Evolutionary conservation across 1,139 yeast genomes (phyloP).

Genomic region (Kurtzmaniella quercitrusa): DNA sequence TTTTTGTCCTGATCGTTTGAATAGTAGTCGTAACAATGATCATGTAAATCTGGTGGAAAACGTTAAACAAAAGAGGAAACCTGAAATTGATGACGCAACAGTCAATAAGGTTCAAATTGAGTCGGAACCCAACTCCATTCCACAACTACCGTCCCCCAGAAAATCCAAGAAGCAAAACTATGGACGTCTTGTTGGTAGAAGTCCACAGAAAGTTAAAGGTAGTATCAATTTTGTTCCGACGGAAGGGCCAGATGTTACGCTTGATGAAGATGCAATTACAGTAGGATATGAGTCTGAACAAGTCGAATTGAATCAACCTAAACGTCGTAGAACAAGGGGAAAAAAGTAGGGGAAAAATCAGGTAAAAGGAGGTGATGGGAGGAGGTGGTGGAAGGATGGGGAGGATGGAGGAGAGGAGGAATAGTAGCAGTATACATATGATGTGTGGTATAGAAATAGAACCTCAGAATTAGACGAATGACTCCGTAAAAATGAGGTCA

Average conservation of each 20-base stretch:
- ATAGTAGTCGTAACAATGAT: constrained; percentile 12
- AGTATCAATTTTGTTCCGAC: neutral
- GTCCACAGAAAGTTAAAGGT: constrained; percentile 4
- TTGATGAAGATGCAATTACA: constrained; percentile 5
- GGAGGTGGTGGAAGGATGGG: too few relatives aligned
- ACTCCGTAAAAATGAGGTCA: too few relatives aligned
- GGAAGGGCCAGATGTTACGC: constrained; percentile 3
- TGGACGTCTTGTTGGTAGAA: constrained; percentile 29
- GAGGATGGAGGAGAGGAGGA: too few relatives aligned
- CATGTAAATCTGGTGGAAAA: constrained; percentile 6
- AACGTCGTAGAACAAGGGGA: neutral
- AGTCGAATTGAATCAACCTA: constrained; percentile 4
- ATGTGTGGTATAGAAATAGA: too few relatives aligned
- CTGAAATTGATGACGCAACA: neutral
- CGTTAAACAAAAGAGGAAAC: neutral
- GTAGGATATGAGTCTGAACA: constrained; percentile 7
- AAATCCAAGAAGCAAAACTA: constrained; percentile 27
- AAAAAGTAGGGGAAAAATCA: too few relatives aligned
- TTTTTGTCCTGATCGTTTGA: constrained; percentile 14
- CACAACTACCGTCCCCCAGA: constrained; percentile 37
- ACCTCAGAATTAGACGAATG: too few relatives aligned
- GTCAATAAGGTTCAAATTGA: neutral
- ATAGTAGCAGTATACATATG: too few relatives aligned
- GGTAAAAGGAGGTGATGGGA: too few relatives aligned
- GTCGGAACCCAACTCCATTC: constrained; percentile 1